Evolutionary conservation across 495 filamentous ascomycete species (phyloP).

Genomic region (Jackrogersella minutella): DNA sequence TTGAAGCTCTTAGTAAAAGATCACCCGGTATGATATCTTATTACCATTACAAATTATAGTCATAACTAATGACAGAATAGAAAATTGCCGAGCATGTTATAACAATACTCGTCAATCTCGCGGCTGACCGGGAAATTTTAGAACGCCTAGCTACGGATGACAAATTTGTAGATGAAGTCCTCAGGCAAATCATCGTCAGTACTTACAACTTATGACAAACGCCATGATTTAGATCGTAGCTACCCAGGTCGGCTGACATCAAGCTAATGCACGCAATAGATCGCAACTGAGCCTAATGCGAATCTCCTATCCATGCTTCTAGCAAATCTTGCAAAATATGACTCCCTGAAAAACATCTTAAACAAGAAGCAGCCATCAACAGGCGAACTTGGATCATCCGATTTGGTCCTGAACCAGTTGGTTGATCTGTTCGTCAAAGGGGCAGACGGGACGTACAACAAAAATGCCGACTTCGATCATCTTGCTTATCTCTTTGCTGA

Average conservation of each 20-base stretch:
- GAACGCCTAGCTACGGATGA: slow-evolving; percentile 79
- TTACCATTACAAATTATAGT: not conserved
- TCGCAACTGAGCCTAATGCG: slow-evolving; percentile 70
- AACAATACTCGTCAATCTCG: slow-evolving; percentile 91
- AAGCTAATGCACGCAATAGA: slow-evolving; percentile 45
- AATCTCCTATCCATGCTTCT: slow-evolving; percentile 90
- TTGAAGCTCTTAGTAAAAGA: slow-evolving; percentile 89
- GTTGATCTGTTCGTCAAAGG: slow-evolving; percentile 97
- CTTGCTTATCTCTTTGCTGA: slow-evolving; percentile 94
- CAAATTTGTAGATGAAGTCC: slow-evolving; percentile 75
- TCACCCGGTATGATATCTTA: slow-evolving; percentile 65
- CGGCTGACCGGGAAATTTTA: slow-evolving; percentile 76
- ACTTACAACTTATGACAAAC: slow-evolving; percentile 4
- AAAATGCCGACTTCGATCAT: slow-evolving; percentile 88
- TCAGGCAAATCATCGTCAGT: slow-evolving; percentile 80
- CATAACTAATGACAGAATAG: slow-evolving; percentile 51
- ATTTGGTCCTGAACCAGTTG: slow-evolving; percentile 83
- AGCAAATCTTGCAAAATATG: slow-evolving; percentile 86
- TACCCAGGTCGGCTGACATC: not conserved
- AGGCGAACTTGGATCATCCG: slow-evolving; percentile 68
- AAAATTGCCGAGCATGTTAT: slow-evolving; percentile 91
- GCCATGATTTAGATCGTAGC: not conserved
- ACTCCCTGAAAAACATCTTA: slow-evolving; percentile 71
- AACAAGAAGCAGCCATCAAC: slow-evolving; percentile 68
- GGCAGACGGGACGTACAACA: slow-evolving; percentile 80